Percentiles rank a stretch among this genome's conserved stretches.
phyloP scores from a whole-genome alignment of 2,329 filamentous ascomycete genomes.

The Tolypocladium sp. region DNA sequence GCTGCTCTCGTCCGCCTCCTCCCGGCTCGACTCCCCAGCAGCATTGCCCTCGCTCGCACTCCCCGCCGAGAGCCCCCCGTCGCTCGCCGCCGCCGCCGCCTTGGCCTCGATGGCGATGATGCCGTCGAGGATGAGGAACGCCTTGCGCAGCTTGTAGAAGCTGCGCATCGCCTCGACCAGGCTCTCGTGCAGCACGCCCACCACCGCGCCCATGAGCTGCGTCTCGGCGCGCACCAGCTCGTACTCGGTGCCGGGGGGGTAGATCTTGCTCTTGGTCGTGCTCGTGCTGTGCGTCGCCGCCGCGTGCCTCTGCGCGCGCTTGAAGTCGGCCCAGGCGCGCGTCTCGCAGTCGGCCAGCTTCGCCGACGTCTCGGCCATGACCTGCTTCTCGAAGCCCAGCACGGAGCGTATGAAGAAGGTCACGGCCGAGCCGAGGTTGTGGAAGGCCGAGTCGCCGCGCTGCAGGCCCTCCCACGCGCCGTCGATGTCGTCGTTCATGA shows the following conservation, averaged over 20 bases:
- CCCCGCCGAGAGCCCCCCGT: background rate
- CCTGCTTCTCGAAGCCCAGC: slow-evolving; percentile 82
- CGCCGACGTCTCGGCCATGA: slow-evolving; percentile 74
- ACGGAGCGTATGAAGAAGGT: slow-evolving; percentile 79
- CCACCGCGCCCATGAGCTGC: slow-evolving; percentile 81
- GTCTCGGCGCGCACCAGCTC: slow-evolving; percentile 75
- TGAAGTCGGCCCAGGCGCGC: slow-evolving; percentile 66
- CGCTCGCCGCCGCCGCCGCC: slow-evolving; percentile 26
- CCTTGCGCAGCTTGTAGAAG: slow-evolving; percentile 88
- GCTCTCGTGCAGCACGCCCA: slow-evolving; percentile 85
- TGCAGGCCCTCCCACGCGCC: slow-evolving; percentile 66
- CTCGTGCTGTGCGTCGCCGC: slow-evolving; percentile 13
- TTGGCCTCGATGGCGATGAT: slow-evolving; percentile 68
- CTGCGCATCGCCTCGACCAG: slow-evolving; percentile 83
- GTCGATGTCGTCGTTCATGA: slow-evolving; percentile 87
- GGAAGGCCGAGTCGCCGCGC: slow-evolving; percentile 74
- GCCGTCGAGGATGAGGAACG: slow-evolving; percentile 71
- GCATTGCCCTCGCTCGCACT: slow-evolving; percentile 9
- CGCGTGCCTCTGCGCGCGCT: slow-evolving; percentile 60
- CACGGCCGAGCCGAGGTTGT: slow-evolving; percentile 73
- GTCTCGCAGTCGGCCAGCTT: slow-evolving; percentile 68
- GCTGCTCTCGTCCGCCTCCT: slow-evolving; percentile 5
- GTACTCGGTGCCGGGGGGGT: slow-evolving; percentile 79
- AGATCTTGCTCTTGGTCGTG: slow-evolving; percentile 42
- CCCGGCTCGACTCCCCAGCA: slow-evolving; percentile 10